A percentile compares a stretch with the other conserved stretches of the same genome.
Evolutionary conservation across 805 yeast species (phyloP).

Genomic region (Barnettozyma populi): DNA sequence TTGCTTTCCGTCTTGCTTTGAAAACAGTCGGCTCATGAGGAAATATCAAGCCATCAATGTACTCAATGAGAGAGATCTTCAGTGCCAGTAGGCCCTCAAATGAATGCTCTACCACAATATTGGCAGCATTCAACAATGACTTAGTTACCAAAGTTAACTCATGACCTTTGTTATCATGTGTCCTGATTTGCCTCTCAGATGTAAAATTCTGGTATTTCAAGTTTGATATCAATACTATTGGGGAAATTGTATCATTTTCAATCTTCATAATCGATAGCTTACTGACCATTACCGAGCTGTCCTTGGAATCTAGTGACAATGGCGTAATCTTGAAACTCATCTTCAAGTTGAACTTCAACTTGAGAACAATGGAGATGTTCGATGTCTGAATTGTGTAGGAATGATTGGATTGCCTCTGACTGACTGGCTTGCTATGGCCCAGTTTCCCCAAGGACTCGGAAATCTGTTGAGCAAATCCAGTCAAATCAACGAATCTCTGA

Average conservation of each 20-base stretch:
- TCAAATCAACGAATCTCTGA: slow-evolving; percentile 27
- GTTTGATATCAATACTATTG: slow-evolving; percentile 20
- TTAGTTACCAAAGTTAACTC: slow-evolving; percentile 22
- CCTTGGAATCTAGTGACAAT: slow-evolving; percentile 35
- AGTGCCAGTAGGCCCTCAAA: slow-evolving; percentile 24
- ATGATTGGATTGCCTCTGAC: background rate
- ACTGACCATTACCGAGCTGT: slow-evolving; percentile 30
- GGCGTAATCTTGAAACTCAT: slow-evolving; percentile 36
- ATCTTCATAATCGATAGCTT: slow-evolving; percentile 24
- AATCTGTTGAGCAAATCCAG: slow-evolving; percentile 24
- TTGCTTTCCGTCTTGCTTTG: slow-evolving; percentile 22
- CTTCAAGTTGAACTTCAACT: background rate
- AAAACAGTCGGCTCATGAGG: slow-evolving; percentile 17
- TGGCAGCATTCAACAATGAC: slow-evolving; percentile 15
- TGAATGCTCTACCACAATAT: slow-evolving; percentile 26
- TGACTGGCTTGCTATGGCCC: slow-evolving; percentile 3
- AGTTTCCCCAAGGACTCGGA: slow-evolving; percentile 19
- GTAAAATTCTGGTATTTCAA: slow-evolving; percentile 12
- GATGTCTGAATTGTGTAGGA: slow-evolving; percentile 21
- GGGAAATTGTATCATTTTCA: slow-evolving; percentile 14
- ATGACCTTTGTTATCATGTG: slow-evolving; percentile 27
- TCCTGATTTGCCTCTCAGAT: slow-evolving; percentile 20
- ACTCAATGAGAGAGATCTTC: slow-evolving; percentile 4
- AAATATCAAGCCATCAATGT: slow-evolving; percentile 10
- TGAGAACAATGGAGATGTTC: slow-evolving; percentile 9